Percentiles rank a stretch among this genome's conserved stretches.
phyloP scores from a whole-genome alignment of 1,139 yeast species.

The Suhomyces chickasaworum region DNA sequence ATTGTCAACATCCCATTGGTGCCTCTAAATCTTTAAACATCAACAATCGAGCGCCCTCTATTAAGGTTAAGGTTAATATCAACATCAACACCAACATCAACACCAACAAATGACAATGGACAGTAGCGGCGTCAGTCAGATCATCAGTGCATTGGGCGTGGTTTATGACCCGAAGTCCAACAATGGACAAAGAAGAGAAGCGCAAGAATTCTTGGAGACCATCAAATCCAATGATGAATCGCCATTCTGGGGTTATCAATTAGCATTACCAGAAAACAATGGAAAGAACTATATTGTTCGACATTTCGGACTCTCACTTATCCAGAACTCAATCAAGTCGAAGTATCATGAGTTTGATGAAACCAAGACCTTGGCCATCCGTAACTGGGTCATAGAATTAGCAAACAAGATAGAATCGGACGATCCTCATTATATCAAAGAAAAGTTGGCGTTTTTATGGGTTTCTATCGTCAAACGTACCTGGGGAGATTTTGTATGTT shows the following conservation, averaged over 20 bases:
- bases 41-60: no score
- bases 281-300: slow-evolving; percentile 71
- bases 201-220: slow-evolving; percentile 73
- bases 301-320: slow-evolving; percentile 83
- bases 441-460: slow-evolving; percentile 89
- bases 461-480: slow-evolving; percentile 87
- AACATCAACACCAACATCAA: neutral
- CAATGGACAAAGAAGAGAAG: slow-evolving; percentile 64
- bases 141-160: slow-evolving; percentile 73
- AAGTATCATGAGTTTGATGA: slow-evolving; percentile 58
- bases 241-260: slow-evolving; percentile 90
- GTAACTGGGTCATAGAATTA: slow-evolving; percentile 83
- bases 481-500: slow-evolving; percentile 67
- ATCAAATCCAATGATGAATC: slow-evolving; percentile 79
- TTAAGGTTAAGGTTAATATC: no score
- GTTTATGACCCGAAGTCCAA: slow-evolving; percentile 74
- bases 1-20: neutral
- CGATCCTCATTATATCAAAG: slow-evolving; percentile 90
- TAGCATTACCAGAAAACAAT: slow-evolving; percentile 65
- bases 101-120: slow-evolving; percentile 69
- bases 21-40: no score
- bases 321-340: slow-evolving; percentile 69
- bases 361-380: slow-evolving; percentile 67
- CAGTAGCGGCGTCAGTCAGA: slow-evolving; percentile 63
- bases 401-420: slow-evolving; percentile 56